Conservation (phyloP, 129 eudicot genomes). For the Gnaphalium uliginosum region DNA sequence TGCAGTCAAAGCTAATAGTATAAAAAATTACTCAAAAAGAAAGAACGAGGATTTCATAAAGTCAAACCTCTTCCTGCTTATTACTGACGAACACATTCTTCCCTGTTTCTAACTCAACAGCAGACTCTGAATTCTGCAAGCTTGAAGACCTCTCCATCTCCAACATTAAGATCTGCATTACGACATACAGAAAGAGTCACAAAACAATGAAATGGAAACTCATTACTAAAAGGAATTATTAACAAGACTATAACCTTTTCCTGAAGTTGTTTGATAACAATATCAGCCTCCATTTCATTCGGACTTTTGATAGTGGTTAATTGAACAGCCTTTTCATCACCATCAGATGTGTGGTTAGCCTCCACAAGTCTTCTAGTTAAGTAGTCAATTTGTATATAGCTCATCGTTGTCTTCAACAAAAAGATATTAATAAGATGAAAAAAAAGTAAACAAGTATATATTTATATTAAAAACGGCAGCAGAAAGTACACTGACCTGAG, state of each 20-base stretch:
- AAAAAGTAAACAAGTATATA: neutral
- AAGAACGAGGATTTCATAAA: conserved; percentile 15
- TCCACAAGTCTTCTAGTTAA: conserved; percentile 61
- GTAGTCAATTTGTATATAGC: conserved; percentile 61
- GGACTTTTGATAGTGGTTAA: conserved; percentile 20
- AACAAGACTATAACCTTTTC: conserved; percentile 60
- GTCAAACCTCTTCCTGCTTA: conserved; percentile 71
- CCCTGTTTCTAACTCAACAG: conserved; percentile 58
- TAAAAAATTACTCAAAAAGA: neutral
- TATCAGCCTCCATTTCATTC: conserved; percentile 50
- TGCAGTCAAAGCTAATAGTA: neutral
- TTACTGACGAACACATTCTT: conserved; percentile 46
- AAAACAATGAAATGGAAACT: conserved; percentile 10
- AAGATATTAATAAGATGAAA: conserved; percentile 11
- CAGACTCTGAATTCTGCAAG: conserved; percentile 55
- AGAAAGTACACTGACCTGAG: conserved; percentile 53
- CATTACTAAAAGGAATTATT: conserved; percentile 2
- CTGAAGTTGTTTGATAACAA: conserved; percentile 71
- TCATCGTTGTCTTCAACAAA: conserved; percentile 50
- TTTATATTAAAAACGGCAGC: neutral
- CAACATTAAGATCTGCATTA: conserved; percentile 57
- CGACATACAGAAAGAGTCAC: conserved; percentile 9
- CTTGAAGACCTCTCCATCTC: conserved; percentile 78
- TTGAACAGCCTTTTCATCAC: conserved; percentile 14
- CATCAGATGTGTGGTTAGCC: conserved; percentile 33